Evolutionary conservation across 75 land plant genomes (phyloP), one percentile per base, ranked within the genome.

Genomic region (Ceratopteris richardii): DNA sequence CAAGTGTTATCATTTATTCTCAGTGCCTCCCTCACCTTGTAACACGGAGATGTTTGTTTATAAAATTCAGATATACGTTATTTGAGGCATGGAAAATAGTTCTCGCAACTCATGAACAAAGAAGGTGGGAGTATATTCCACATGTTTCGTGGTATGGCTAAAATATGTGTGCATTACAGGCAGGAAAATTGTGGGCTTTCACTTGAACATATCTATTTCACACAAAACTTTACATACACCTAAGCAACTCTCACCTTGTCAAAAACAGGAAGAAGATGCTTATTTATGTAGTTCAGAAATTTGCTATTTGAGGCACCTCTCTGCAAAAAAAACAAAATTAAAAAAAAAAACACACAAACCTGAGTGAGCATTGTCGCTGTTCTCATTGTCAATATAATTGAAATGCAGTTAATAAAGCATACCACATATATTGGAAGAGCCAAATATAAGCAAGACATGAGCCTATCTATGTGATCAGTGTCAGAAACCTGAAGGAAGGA

Each of bases 291-390:
- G 66, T 74, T 85, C 30, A 93, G 65, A 54, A 93, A 89, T 74
- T 85, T 93, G 90, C 86, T 80, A 56, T 83, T 89, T 54, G 84
- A 80, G 46, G 90, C 98, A 68, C 96, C 98, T 29, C 82, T 82
- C 98, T 93, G 80, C 37, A 33, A 33, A 4, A 33, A 33, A 33
- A 9, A 33, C 9, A 4, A 33, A 3, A 33, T 20, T 54, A 47
- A 29, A 24, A 31, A 61, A 42, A 22, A 40, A 40, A 9, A 14
- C 14, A 40, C 42, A 40, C 14, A 40, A 40, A 40, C 9, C 42
- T 40, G 42, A 40, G 14, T 9, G 42, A 14, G 42, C 42, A 40
- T 14, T n/a, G n/a, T n/a, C n/a, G n/a, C n/a, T n/a, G n/a, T n/a
- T n/a, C n/a, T n/a, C 37, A 9, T 33, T 33, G 37, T 4, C 9